These are phyloP conservation scores for Boletus pseudopeckii DNA, from an alignment of 768 basidiomycete genomes.

Conservation along the genomic window DNA sequence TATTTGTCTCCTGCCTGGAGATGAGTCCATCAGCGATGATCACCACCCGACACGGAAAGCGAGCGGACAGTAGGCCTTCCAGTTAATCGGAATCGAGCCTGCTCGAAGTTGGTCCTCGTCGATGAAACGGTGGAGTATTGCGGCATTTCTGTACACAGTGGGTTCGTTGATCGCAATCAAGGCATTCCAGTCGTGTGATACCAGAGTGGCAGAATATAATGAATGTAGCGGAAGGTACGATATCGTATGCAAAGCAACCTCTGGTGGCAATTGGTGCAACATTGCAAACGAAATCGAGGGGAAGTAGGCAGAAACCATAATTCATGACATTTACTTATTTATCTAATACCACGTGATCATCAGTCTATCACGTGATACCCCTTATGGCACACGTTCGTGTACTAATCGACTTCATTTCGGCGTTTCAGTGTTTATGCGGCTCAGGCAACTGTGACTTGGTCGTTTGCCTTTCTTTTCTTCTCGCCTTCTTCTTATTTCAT, in stretches of 20 bases:
- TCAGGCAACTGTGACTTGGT: background rate
- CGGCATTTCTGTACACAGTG: conserved; percentile 56
- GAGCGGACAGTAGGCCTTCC: conserved; percentile 59
- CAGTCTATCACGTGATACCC: background rate
- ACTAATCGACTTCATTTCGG: background rate
- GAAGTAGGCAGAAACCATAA: background rate
- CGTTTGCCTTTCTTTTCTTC: background rate
- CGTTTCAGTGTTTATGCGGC: background rate
- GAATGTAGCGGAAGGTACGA: conserved; percentile 47
- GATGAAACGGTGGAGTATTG: conserved; percentile 48
- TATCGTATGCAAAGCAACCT: conserved; percentile 50
- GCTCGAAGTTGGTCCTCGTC: conserved; percentile 31
- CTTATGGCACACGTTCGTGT: background rate
- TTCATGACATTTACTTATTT: background rate
- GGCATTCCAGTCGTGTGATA: conserved; percentile 46
- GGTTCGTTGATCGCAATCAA: conserved; percentile 48
- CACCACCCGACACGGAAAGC: background rate
- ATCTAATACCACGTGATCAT: conserved; percentile 3
- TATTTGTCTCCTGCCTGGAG: conserved; percentile 43
- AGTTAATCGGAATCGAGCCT: conserved; percentile 36
- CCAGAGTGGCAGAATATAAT: conserved; percentile 34
- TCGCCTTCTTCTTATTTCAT: background rate
- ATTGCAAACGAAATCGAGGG: conserved; percentile 21
- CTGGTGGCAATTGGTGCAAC: conserved; percentile 51
- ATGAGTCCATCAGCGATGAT: conserved; percentile 9